Evolutionary conservation across 2,329 filamentous ascomycete genomes (phyloP).

Genomic region (Colletotrichum noveboracense): DNA sequence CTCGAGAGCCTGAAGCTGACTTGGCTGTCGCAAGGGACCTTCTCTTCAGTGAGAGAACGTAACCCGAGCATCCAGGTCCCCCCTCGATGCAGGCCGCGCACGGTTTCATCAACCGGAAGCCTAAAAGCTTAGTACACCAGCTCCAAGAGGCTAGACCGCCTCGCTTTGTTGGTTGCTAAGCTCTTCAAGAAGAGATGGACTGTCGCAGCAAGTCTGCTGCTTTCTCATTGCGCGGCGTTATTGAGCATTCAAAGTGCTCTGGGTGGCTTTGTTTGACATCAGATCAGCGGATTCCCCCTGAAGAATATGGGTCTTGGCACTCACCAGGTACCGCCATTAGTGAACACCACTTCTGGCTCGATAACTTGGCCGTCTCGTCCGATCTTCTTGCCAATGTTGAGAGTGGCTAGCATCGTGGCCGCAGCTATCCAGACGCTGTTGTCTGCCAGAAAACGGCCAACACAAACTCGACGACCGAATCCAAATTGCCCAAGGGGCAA

Average conservation of each 20-base stretch:
- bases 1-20: neutral
- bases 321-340: conserved; percentile 21
- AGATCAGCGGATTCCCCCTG: neutral
- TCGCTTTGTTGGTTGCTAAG: neutral
- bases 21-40: neutral
- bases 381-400: conserved; percentile 31
- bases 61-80: neutral
- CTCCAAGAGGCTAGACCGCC: neutral
- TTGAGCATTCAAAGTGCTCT: conserved; percentile 34
- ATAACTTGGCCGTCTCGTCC: conserved; percentile 35
- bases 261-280: conserved; percentile 30
- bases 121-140: conserved; percentile 6
- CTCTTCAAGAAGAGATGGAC: neutral
- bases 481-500: conserved; percentile 45
- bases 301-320: neutral
- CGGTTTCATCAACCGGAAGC: conserved; percentile 12
- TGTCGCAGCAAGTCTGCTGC: conserved; percentile 4
- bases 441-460: conserved; percentile 37
- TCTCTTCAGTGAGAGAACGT: neutral
- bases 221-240: conserved; percentile 9
- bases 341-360: conserved; percentile 17
- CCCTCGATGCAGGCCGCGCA: neutral
- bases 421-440: conserved; percentile 41
- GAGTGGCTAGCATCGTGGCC: conserved; percentile 35
- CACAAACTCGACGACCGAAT: conserved; percentile 37